Percentiles rank a stretch among this genome's conserved stretches.
These are phyloP conservation scores for Sungouiozyma ichnusensis DNA, from an alignment of 805 yeast genomes.

Conservation along the genomic window DNA sequence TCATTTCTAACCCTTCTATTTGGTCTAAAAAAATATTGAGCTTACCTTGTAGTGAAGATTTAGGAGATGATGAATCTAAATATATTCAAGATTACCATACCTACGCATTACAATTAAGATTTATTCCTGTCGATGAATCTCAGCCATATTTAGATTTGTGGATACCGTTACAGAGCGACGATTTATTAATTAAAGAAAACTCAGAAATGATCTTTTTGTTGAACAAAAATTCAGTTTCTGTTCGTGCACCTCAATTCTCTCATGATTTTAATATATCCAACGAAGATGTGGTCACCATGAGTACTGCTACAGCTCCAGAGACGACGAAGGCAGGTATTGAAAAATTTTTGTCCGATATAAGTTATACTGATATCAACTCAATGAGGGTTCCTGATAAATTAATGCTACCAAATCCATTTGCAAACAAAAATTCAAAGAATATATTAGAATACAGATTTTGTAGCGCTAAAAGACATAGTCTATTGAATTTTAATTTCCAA, in stretches of 20 bases:
- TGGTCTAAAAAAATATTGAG: constrained; percentile 11
- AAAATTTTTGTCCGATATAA: constrained; percentile 26
- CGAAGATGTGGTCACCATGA: constrained; percentile 3
- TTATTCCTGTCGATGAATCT: constrained; percentile 13
- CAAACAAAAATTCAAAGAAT: constrained; percentile 2
- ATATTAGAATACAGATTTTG: constrained; percentile 15
- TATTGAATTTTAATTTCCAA: constrained; percentile 19
- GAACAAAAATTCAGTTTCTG: constrained; percentile 10
- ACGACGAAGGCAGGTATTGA: constrained; percentile 27
- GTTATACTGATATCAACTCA: neutral
- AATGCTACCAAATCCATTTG: constrained; percentile 4
- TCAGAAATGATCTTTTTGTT: constrained; percentile 17
- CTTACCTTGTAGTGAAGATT: constrained; percentile 14
- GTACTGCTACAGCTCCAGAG: constrained; percentile 26
- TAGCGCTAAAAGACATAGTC: constrained; percentile 15
- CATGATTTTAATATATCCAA: constrained; percentile 16
- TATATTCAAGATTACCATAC: constrained; percentile 22
- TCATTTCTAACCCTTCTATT: neutral
- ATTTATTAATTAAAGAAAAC: constrained; percentile 14
- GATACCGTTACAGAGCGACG: constrained; percentile 23
- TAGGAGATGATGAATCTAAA: constrained; percentile 6
- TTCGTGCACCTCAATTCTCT: constrained; percentile 20
- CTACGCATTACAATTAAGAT: constrained; percentile 21
- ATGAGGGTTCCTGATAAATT: neutral
- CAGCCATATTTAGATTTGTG: constrained; percentile 17